phyloP scores from a whole-genome alignment of 1,284 basidiomycete species.

The Austropuccinia psidii region DNA sequence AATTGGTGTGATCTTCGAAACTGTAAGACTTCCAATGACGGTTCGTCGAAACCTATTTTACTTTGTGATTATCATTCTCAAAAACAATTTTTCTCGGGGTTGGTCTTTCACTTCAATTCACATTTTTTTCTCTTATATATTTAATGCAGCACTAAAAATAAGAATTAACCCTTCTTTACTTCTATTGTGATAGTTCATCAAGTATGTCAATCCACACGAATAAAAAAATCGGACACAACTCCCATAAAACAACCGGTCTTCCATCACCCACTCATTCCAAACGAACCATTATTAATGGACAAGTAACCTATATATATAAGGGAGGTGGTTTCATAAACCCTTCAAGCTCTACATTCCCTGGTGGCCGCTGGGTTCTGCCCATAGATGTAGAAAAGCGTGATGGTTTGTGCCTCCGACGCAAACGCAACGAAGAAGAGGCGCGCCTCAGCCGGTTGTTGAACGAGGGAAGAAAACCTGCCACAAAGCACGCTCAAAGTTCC shows the following conservation, averaged over 20 bases:
- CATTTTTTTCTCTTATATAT: background rate
- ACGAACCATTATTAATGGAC: slow-evolving; percentile 17
- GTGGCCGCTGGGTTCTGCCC: background rate
- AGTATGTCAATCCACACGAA: slow-evolving; percentile 26
- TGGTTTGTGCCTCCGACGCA: background rate
- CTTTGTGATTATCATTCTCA: slow-evolving; percentile 33
- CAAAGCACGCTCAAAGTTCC: no score
- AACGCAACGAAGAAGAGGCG: slow-evolving; percentile 10
- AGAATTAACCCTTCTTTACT: background rate
- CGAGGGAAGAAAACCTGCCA: no score
- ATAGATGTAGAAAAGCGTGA: slow-evolving; percentile 29
- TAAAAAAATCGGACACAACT: background rate
- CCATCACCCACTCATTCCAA: background rate
- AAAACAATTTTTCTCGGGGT: slow-evolving; percentile 33
- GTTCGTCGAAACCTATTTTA: background rate
- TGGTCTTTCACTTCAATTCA: background rate
- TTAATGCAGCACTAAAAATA: background rate
- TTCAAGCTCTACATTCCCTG: background rate
- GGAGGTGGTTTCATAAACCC: no score
- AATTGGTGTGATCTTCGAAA: slow-evolving; percentile 74
- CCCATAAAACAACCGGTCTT: slow-evolving; percentile 6
- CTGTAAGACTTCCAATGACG: slow-evolving; percentile 4
- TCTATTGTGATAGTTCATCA: slow-evolving; percentile 2
- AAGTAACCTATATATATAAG: slow-evolving; percentile 14
- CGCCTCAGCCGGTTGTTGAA: no score